phyloP scores from a whole-genome alignment of 1,284 basidiomycete genomes.

The Wallemia hederae region DNA sequence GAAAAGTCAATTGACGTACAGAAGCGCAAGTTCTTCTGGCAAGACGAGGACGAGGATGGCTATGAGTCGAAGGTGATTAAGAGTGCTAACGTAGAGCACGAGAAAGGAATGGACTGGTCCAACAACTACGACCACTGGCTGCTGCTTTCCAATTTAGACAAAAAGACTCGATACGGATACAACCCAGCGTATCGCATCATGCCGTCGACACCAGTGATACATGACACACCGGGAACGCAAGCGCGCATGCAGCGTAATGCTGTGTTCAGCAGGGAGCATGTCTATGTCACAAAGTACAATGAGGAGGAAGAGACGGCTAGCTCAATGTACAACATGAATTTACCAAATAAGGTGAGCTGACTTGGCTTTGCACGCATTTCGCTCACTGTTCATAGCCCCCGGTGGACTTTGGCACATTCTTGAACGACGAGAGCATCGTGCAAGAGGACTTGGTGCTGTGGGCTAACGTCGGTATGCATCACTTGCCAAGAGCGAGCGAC shows the following conservation, averaged over 20 bases:
- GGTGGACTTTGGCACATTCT: not conserved
- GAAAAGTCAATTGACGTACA: not conserved
- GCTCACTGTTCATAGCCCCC: not conserved
- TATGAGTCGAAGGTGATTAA: not conserved
- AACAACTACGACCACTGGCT: not conserved
- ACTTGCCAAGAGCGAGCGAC: not conserved
- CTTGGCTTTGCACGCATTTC: not conserved
- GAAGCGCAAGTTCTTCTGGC: not conserved
- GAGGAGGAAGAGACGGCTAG: not conserved
- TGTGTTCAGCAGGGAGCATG: not conserved
- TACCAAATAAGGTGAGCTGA: not conserved
- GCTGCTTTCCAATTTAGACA: not conserved
- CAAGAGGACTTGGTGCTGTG: not conserved
- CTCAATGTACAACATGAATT: not conserved
- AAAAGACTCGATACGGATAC: not conserved
- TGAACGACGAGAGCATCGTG: not conserved
- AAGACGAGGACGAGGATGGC: not conserved
- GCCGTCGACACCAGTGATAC: not conserved
- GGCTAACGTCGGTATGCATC: not conserved
- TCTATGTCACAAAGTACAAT: not conserved
- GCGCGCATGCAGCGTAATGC: not conserved
- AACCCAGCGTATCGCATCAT: not conserved
- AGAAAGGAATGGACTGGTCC: not conserved
- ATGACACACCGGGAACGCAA: not conserved
- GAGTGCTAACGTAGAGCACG: not conserved